Evolutionary conservation across 2,329 filamentous ascomycete species (phyloP).

Genomic region (Amylocarpus encephaloides): DNA sequence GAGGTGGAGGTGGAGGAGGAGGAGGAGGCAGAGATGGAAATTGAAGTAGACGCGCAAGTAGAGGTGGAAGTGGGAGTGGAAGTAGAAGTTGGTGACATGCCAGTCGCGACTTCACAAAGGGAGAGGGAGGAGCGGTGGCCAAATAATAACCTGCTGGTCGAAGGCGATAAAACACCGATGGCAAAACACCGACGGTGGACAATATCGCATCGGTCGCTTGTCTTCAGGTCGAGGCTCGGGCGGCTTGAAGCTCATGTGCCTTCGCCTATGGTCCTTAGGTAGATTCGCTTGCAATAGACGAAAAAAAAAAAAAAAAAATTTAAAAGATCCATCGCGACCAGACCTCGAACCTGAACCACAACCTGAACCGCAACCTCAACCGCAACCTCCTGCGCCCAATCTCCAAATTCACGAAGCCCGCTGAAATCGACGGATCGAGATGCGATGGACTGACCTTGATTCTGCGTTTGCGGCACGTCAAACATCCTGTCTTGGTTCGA

Average conservation of each 20-base stretch:
- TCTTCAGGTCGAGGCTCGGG: constrained; percentile 8
- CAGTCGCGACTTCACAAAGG: too few relatives aligned
- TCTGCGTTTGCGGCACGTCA: constrained; percentile 58
- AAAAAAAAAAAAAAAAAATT: too few relatives aligned
- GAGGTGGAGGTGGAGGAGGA: too few relatives aligned
- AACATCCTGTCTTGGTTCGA: constrained; percentile 67
- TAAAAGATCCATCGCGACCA: constrained; percentile 28
- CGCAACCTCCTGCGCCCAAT: constrained; percentile 20
- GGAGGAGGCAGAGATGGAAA: too few relatives aligned
- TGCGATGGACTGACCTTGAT: constrained; percentile 57
- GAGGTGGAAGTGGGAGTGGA: too few relatives aligned
- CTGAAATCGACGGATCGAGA: constrained; percentile 19
- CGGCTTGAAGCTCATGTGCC: constrained; percentile 29
- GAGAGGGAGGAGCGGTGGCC: too few relatives aligned
- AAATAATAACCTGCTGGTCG: background rate
- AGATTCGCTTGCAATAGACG: constrained; percentile 33
- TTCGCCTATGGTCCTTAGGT: constrained; percentile 31
- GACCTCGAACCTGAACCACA: too few relatives aligned
- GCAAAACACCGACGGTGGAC: background rate
- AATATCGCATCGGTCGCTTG: constrained; percentile 7
- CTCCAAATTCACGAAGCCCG: constrained; percentile 16
- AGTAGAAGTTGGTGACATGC: too few relatives aligned
- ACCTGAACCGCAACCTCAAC: constrained; percentile 19
- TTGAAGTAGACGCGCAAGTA: background rate
- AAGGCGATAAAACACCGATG: background rate